These are phyloP conservation scores for Podochytrium sp. DNA, from an alignment of 192 early-diverging fungal species.

Conservation along the genomic window DNA sequence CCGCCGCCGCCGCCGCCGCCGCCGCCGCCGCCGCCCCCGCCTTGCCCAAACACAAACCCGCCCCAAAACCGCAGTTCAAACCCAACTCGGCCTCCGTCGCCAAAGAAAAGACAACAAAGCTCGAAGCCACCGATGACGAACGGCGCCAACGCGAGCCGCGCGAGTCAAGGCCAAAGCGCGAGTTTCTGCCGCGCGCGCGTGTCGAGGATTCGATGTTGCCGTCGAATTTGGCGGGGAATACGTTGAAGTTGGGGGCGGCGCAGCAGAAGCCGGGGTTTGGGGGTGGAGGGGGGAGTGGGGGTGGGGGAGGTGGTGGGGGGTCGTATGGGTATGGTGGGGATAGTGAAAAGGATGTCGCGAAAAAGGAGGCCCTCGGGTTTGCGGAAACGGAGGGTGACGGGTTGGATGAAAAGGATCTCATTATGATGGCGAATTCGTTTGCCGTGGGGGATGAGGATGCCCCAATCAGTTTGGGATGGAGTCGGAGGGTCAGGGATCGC, in stretches of 20 bases:
- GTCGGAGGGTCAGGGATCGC: slow-evolving; percentile 11
- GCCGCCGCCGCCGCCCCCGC: not conserved
- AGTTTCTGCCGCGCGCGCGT: not conserved
- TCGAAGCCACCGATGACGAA: not conserved
- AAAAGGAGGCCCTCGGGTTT: not conserved
- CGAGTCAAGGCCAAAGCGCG: not conserved
- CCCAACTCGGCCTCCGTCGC: slow-evolving; percentile 6
- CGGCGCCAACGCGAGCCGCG: not conserved
- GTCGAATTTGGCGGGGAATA: not conserved
- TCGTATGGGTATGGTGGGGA: not conserved
- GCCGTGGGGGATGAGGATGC: slow-evolving; percentile 24
- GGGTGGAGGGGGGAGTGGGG: not conserved
- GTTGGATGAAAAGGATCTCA: slow-evolving; percentile 12
- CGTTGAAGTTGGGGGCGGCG: not conserved
- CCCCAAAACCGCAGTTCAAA: slow-evolving; percentile 8
- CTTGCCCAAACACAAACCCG: not conserved
- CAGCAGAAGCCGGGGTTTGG: not conserved
- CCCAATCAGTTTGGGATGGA: slow-evolving; percentile 18
- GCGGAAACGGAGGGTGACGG: not conserved
- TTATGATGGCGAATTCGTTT: slow-evolving; percentile 15
- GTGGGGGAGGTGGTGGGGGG: not conserved
- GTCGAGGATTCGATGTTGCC: slow-evolving; percentile 6
- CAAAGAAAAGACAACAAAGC: slow-evolving; percentile 7
- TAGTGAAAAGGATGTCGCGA: not conserved
- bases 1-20: not conserved